phyloP scores from a whole-genome alignment of 768 basidiomycete species.

The Psilocybe cyanescens region DNA sequence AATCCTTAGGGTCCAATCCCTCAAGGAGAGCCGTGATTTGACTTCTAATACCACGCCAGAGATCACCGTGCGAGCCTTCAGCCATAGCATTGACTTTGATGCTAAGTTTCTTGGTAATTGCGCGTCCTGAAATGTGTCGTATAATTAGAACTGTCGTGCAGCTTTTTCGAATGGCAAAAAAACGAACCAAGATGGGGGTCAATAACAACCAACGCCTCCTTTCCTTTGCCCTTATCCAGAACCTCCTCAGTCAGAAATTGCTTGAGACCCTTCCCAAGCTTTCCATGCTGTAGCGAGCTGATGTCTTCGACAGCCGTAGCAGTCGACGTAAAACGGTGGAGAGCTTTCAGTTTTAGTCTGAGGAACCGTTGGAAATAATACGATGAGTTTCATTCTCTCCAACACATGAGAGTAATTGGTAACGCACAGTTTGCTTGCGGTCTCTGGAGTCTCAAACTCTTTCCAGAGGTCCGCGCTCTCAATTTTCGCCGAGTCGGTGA shows the following conservation, averaged over 20 bases:
- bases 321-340: conserved; percentile 97
- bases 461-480: conserved; percentile 86
- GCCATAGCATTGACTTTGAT: conserved; percentile 78
- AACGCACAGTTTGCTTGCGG: conserved; percentile 88
- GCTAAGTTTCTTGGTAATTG: conserved; percentile 92
- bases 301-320: conserved; percentile 97
- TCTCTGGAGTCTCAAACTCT: conserved; percentile 92
- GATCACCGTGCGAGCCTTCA: conserved; percentile 61
- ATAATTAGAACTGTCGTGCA: background rate
- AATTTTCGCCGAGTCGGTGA: conserved; percentile 87
- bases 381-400: conserved; percentile 10
- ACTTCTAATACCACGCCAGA: conserved; percentile 94
- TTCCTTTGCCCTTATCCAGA: conserved; percentile 88
- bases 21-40: conserved; percentile 88
- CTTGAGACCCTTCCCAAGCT: conserved; percentile 90
- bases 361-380: conserved; percentile 12
- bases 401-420: background rate
- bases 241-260: conserved; percentile 90
- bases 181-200: conserved; percentile 88
- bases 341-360: conserved; percentile 91
- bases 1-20: conserved; percentile 90
- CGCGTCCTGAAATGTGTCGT: conserved; percentile 53
- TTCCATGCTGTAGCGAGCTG: conserved; percentile 89
- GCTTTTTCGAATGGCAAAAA: background rate
- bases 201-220: conserved; percentile 82